Evolutionary conservation across 1,284 basidiomycete species (phyloP).

Genomic region (Melampsora abietis-canadensis): DNA sequence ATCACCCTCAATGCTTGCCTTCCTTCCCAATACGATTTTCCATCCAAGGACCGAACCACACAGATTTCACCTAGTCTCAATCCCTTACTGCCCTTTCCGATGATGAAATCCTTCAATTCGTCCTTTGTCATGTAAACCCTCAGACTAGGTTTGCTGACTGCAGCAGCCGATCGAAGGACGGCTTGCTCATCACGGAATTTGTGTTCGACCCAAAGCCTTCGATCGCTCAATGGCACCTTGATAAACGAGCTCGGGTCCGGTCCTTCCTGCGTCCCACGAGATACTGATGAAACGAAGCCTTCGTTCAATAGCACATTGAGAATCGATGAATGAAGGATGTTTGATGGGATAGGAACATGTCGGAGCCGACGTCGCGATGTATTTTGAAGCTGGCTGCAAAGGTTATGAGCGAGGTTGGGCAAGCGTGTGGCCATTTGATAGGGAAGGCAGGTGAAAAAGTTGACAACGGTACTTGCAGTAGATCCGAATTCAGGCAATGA

Average conservation of each 20-base stretch:
- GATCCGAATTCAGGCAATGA: too few relatives aligned
- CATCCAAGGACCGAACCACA: conserved; percentile 27
- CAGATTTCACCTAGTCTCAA: conserved; percentile 37
- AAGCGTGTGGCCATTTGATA: conserved; percentile 17
- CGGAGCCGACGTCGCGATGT: conserved; percentile 77
- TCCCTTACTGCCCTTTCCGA: background rate
- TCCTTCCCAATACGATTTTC: conserved; percentile 19
- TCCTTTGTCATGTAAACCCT: conserved; percentile 12
- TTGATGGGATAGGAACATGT: conserved; percentile 69
- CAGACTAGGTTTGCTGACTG: conserved; percentile 34
- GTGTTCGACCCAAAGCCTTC: conserved; percentile 33
- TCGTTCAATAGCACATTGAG: conserved; percentile 78
- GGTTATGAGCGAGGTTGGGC: conserved; percentile 56
- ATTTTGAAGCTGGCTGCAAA: conserved; percentile 80
- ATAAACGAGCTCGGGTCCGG: conserved; percentile 53
- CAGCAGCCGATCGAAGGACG: background rate
- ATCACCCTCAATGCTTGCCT: conserved; percentile 18
- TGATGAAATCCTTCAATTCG: conserved; percentile 14
- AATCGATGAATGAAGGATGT: conserved; percentile 75
- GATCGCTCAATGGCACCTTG: conserved; percentile 7
- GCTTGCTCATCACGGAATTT: conserved; percentile 39
- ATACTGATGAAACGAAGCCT: conserved; percentile 76
- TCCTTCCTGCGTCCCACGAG: conserved; percentile 69
- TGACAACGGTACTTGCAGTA: too few relatives aligned
- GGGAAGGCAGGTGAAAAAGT: too few relatives aligned